Base-by-base conservation (phyloP, 2,329 filamentous ascomycete genomes). In the Alternaria sp. region DNA sequence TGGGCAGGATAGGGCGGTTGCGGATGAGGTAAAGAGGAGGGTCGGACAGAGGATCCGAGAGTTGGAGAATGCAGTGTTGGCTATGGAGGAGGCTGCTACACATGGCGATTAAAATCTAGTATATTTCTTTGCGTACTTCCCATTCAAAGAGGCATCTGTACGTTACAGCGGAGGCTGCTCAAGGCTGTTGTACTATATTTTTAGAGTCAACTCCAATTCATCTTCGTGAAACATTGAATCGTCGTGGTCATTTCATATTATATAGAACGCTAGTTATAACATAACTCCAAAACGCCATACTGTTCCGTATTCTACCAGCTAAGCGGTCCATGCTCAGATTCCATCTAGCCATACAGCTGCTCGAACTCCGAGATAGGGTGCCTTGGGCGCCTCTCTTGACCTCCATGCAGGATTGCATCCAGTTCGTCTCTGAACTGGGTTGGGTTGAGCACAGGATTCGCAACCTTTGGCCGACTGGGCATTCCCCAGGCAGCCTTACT, bases 1-100 rank as follows among this genome's bases (percentile, higher is more conserved):
- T 43, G 80, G 81, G 7, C 62, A 69, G 28, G 78, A 82, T 68
- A 66, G 71, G 14, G 78, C 80, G 34, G 71, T 85, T 38, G 81
- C 78, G 18, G 81, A 84, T 56, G 84, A 86, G 72, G 82, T 87
- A 25, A 81, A 82, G 74, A 78, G 79, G 60, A 77, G 84, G 64
- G 80, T 85, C 30, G 85, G 85, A 10, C 78, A 82, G 61, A 74
- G 84, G 65, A 82, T 87, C 46, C 72, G 84, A 63, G 85, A 87
- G 74, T 74, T 87, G 65, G 84, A 86, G 69, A 79, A 80, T 63
- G 85, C 82, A 2, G 80, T 87, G 1, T 69, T 77, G 57, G 81
- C 77, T 3, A 79, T 87, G 79, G 84, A 86, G 72, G 82, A 86
- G 75, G 74, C 78, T 66, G 85, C 82, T 41, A 70, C 74, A 65